Evolutionary conservation across 1,284 basidiomycete species (phyloP), one percentile per base, ranked within the genome.

Genomic region (Leccinum subrobustum): DNA sequence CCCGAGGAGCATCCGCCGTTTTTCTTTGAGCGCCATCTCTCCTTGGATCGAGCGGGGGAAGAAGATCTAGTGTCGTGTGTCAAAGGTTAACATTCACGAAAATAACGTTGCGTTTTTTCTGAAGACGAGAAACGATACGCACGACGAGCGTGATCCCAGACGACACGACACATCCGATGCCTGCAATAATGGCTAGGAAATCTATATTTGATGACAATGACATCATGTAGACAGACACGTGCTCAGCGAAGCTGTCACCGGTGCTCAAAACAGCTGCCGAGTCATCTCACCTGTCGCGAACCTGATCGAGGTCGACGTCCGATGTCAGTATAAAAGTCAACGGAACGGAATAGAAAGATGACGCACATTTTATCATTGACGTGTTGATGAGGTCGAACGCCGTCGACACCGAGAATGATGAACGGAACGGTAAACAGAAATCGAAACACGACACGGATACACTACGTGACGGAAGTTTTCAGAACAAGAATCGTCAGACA

Each of bases 131-230:
- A 53, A 33, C 2, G 20, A 20, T 20, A 53, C 86, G 60, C 73
- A 91, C 89, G 47, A 90, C 79, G 31, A 92, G 80, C 0, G 91
- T 92, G 59, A 92, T 81, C 3, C 79, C 87, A 0, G 88, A 91
- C 1, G 89, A 91, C 39, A 90, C 77, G 23, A 79, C 69, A 58
- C 80, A 81, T 3, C 89, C 88, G 52, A 92, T 76, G 0, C 74
- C 86, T 4, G 83, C 76, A 29, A 88, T 25, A 60, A 87, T 83
- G 3, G 79, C 77, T 27, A 91, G 75, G 33, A 89, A 70, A 69
- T 92, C 90, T 82, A 47, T 39, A 7, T 31, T 18, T 5, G 6
- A 25, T 31, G 35, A 37, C 14, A 6, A 37, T 37, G 37, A n/a
- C 16, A 35, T 0, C 6, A 23, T 29, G 2, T 7, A 3, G 2